Evolutionary conservation across 1,284 basidiomycete species (phyloP), one percentile per base, ranked within the genome.

Genomic region (Puccinia horiana): DNA sequence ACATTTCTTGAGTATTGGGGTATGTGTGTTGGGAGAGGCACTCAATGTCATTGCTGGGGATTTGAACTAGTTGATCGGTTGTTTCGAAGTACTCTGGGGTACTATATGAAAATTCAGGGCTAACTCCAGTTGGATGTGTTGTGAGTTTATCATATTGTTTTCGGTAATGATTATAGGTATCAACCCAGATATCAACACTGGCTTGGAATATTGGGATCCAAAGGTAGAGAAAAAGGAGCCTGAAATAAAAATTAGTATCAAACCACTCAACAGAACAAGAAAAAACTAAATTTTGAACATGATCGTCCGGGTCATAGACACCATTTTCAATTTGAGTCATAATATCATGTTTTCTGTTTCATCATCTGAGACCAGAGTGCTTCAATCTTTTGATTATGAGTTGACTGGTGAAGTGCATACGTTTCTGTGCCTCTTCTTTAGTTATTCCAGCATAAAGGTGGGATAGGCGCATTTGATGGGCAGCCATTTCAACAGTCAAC

Each of bases 331-430:
- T 23, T 52, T 52, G 9, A 52, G 5, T 52, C 49, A 52, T 14
- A 23, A 52, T 52, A 20, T 52, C 49, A 20, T 52, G 11, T n/a
- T 52, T 52, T 23, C 16, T 47, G 52, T 47, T 76, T 63, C 54
- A 58, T 40, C 32, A 76, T 47, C 29, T 61, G 74, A n/a, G 54
- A 56, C 74, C 52, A 61, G 8, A 76, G 37, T 4, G 54, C 20
- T 44, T 76, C 47, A 54, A 63, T 76, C 40, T 61, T 76, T 63
- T 76, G 74, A 54, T 76, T 76, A 12, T 75, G 72, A 23, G 47
- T 47, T 1, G 72, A 74, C 32, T 74, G 0, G 72, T 74, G 29
- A 40, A 63, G 20, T 29, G 52, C 42, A 61, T 56, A 26, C 37
- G 8, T 44, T 26, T 40, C 40, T n/a, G 18, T 0, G 74, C 54